phyloP scores from a whole-genome alignment of 441 rosid genomes.

The Brassica hybrid region DNA sequence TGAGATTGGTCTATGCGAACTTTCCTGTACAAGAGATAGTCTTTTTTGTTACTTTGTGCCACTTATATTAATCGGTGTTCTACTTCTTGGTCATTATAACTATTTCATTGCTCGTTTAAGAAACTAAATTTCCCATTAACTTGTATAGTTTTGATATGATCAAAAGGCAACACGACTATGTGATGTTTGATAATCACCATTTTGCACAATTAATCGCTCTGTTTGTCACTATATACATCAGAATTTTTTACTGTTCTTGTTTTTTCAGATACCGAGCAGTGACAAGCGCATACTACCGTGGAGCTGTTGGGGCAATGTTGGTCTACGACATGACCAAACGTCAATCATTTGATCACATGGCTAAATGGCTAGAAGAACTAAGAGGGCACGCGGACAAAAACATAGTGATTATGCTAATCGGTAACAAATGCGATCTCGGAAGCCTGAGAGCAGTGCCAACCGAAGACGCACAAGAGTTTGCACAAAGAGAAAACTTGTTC shows the following conservation, averaged over 20 bases:
- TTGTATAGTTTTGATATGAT: neutral
- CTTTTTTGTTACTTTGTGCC: no score
- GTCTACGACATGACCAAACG: conserved; percentile 72
- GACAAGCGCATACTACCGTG: conserved; percentile 65
- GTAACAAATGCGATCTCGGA: conserved; percentile 62
- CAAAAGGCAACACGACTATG: no score
- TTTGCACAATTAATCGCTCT: neutral
- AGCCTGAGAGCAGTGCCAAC: conserved; percentile 60
- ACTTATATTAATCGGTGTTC: no score
- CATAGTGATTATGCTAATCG: conserved; percentile 62
- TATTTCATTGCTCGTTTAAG: neutral
- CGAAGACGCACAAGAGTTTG: conserved; percentile 64
- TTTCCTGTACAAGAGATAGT: no score
- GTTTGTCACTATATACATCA: neutral
- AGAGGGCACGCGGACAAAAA: conserved; percentile 69
- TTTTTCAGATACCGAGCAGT: conserved; percentile 64
- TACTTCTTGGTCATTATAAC: no score
- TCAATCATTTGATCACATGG: conserved; percentile 67
- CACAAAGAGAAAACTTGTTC: conserved; percentile 63
- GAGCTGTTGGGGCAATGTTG: conserved; percentile 69
- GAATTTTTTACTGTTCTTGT: neutral
- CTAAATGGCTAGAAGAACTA: conserved; percentile 63
- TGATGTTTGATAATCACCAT: no score
- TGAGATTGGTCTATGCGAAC: no score
- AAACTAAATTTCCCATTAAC: neutral